Evolutionary conservation across 108 stramenopile genomes (phyloP).

Genomic region (Skeletonema menzelii): DNA sequence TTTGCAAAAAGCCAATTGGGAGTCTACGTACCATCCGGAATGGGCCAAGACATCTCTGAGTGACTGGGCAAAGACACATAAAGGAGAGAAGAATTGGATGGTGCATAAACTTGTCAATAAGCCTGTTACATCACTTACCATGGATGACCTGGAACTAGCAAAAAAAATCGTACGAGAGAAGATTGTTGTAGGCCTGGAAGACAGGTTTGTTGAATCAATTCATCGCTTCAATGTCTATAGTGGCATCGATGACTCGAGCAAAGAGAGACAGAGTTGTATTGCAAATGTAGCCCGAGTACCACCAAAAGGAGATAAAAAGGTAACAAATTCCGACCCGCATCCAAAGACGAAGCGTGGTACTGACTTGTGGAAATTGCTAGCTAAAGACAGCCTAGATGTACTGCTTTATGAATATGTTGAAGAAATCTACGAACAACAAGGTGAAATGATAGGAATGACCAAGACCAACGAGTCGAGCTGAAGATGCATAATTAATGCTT

Average conservation of each 20-base stretch:
- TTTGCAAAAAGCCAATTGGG: conserved; percentile 36
- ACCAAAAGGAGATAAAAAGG: background rate
- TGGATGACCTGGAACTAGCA: conserved; percentile 25
- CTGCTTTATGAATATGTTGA: conserved; percentile 32
- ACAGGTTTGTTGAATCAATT: conserved; percentile 13
- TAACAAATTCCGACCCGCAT: background rate
- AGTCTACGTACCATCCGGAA: conserved; percentile 31
- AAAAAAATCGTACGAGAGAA: conserved; percentile 35
- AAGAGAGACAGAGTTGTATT: conserved; percentile 7
- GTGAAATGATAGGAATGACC: background rate
- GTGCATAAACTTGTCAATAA: conserved; percentile 24
- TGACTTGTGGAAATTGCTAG: conserved; percentile 29
- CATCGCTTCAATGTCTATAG: conserved; percentile 18
- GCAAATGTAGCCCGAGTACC: background rate
- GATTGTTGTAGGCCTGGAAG: conserved; percentile 17
- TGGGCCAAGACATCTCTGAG: conserved; percentile 22
- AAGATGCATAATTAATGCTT: background rate
- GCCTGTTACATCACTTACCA: conserved; percentile 4
- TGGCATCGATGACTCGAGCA: background rate
- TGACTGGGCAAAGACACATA: conserved; percentile 22
- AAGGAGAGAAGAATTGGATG: conserved; percentile 20
- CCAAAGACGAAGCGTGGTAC: background rate
- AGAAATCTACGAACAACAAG: conserved; percentile 22
- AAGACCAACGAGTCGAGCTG: conserved; percentile 13
- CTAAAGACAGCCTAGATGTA: conserved; percentile 32